Percentiles rank a stretch among this genome's conserved stretches.
Conservation (phyloP, 805 yeast species). For the Dipodascopsis tothii region DNA sequence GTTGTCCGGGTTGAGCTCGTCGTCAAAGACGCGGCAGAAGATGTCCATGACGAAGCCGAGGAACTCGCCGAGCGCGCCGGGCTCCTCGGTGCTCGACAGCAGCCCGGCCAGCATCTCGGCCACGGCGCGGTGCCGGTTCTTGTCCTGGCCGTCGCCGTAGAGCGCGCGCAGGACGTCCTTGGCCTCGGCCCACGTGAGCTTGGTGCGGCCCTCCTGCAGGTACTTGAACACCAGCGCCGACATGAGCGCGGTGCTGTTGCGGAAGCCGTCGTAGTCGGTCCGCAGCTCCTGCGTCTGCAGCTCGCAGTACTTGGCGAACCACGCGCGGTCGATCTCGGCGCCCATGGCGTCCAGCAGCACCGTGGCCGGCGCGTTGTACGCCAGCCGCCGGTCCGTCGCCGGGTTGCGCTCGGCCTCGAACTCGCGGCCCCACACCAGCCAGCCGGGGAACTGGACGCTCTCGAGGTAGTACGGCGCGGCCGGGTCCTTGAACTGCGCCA, state of each 20-base stretch:
- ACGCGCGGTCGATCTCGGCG: slow-evolving; percentile 41
- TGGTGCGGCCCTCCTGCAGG: slow-evolving; percentile 39
- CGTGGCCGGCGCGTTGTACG: slow-evolving; percentile 39
- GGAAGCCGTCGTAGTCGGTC: slow-evolving; percentile 52
- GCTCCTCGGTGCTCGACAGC: slow-evolving; percentile 31
- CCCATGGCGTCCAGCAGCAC: slow-evolving; percentile 41
- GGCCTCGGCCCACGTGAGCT: slow-evolving; percentile 45
- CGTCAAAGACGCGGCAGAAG: slow-evolving; percentile 37
- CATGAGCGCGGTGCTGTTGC: slow-evolving; percentile 55
- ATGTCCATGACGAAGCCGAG: slow-evolving; percentile 39
- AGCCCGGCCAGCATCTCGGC: slow-evolving; percentile 67
- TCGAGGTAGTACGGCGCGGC: slow-evolving; percentile 53
- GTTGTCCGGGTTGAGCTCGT: slow-evolving; percentile 67
- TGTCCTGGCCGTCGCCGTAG: slow-evolving; percentile 55
- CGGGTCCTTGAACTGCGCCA: slow-evolving; percentile 45
- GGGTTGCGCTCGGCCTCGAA: slow-evolving; percentile 32
- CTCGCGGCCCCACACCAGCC: slow-evolving; percentile 66
- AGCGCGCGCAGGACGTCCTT: slow-evolving; percentile 42
- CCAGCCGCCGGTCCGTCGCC: slow-evolving; percentile 3
- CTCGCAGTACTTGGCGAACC: slow-evolving; percentile 49
- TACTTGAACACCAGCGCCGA: slow-evolving; percentile 46
- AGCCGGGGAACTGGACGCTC: slow-evolving; percentile 50
- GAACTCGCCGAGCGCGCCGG: slow-evolving; percentile 38
- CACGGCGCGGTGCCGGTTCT: slow-evolving; percentile 64
- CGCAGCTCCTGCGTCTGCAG: slow-evolving; percentile 53